Evolutionary conservation across 768 basidiomycete genomes (phyloP), one percentile per base, ranked within the genome.

Genomic region (Russula virescens): DNA sequence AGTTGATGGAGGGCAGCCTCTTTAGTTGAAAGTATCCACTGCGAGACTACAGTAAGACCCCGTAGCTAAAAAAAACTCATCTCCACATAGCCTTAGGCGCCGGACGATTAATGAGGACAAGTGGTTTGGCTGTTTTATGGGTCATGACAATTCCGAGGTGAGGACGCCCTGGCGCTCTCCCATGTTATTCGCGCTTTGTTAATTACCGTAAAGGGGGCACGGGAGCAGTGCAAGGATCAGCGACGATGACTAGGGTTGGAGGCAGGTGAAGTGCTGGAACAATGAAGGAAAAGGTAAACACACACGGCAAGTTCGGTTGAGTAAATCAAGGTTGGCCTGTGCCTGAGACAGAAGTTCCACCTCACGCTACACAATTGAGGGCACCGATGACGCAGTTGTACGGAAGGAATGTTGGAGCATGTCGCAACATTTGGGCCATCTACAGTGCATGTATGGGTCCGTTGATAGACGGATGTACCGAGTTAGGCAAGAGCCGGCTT

Each of bases 361-460:
- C 10, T 35, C 5, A 35, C 8, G 40, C 26, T 51, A 26, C 26
- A 23, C 13, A 23, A 62, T 38, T 62, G 50, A 45, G 61, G 61
- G 61, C 31, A 46, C 43, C 35, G 34, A 52, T 62, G 61, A 62
- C 61, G 61, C 61, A 49, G 38, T 8, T 42, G 25, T 21, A 16
- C n/a, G 19, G 18, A 14, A 45, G 42, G 25, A 42, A 42, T 6
- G 25, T 26, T 19, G 23, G 23, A 21, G 47, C 21, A 31, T 31
- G 38, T 23, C 25, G 40, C 49, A 35, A 19, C 61, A 56, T 34
- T 45, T 50, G 61, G 19, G 23, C 34, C 21, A 0, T 50, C 16
- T 31, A 35, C 13, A 35, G 4, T 19, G 19, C 19, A 34, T 34
- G 16, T 18, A 34, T 13, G 21, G 58, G 49, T 51, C 40, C 42